Evolutionary conservation across 345 rosid species (phyloP).

Genomic region (Hibiscus syriacus): DNA sequence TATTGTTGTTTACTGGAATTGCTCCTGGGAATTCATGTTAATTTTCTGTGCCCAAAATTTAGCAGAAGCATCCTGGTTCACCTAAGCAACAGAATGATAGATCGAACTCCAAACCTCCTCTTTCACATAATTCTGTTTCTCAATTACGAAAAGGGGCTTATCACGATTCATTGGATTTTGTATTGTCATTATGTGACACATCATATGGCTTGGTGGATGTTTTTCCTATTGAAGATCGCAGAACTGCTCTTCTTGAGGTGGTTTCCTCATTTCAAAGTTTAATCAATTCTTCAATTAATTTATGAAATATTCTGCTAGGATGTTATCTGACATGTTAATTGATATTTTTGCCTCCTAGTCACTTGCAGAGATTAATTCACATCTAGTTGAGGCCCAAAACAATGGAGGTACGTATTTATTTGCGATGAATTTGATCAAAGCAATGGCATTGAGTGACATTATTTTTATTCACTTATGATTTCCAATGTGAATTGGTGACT

Average conservation of each 20-base stretch:
- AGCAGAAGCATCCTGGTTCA: slow-evolving; percentile 81
- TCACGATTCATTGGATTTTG: slow-evolving; percentile 94
- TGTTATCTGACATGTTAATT: slow-evolving; percentile 21
- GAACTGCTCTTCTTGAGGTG: slow-evolving; percentile 91
- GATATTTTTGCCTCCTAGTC: slow-evolving; percentile 54
- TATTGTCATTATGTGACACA: slow-evolving; percentile 78
- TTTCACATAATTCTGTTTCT: slow-evolving; percentile 59
- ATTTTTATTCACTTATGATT: not conserved
- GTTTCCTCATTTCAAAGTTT: slow-evolving; percentile 14
- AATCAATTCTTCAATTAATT: slow-evolving; percentile 8
- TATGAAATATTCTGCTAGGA: slow-evolving; percentile 7
- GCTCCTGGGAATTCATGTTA: slow-evolving; percentile 4
- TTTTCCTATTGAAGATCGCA: slow-evolving; percentile 95
- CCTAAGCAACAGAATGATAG: slow-evolving; percentile 70
- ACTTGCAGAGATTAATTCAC: slow-evolving; percentile 80
- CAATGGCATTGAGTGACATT: slow-evolving; percentile 8
- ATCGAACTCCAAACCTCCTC: slow-evolving; percentile 70
- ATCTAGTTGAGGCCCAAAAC: slow-evolving; percentile 67
- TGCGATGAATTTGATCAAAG: slow-evolving; percentile 6
- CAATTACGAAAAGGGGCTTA: slow-evolving; percentile 89
- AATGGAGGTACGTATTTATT: slow-evolving; percentile 61
- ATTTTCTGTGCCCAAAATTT: slow-evolving; percentile 8
- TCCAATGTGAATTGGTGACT: not conserved
- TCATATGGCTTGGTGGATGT: slow-evolving; percentile 93
- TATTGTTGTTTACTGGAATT: slow-evolving; percentile 4